A percentile compares a stretch with the other conserved stretches of the same genome.
These are phyloP conservation scores for Penicillium brasilianum DNA, from an alignment of 2,329 filamentous ascomycete genomes.

Conservation along the genomic window DNA sequence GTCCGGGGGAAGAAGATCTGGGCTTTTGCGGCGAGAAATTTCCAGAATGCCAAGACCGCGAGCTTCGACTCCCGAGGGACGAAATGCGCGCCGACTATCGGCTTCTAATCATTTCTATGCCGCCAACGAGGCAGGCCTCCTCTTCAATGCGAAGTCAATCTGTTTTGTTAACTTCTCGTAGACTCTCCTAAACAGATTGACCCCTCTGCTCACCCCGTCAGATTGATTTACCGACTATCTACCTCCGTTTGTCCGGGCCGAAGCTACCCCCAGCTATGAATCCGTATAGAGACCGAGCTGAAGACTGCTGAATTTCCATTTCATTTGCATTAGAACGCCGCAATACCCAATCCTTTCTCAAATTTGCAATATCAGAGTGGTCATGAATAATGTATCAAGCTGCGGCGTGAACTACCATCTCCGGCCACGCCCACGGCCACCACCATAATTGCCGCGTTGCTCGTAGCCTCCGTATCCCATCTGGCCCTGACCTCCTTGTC, in stretches of 20 bases:
- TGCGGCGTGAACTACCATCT: constrained; percentile 40
- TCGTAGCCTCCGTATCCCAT: constrained; percentile 51
- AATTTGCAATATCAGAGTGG: constrained; percentile 5
- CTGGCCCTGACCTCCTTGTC: constrained; percentile 46
- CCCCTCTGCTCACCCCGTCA: not conserved
- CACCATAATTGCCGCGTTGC: constrained; percentile 46
- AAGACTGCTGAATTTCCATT: constrained; percentile 17
- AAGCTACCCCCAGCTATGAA: constrained; percentile 4
- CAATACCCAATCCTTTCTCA: constrained; percentile 19
- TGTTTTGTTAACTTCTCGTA: not conserved
- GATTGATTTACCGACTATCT: not conserved
- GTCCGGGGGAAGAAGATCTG: constrained; percentile 43
- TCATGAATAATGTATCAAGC: constrained; percentile 17
- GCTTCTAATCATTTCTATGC: constrained; percentile 10
- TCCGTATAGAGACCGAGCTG: not conserved
- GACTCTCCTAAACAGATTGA: not conserved
- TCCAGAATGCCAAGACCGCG: constrained; percentile 52
- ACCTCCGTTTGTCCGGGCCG: constrained; percentile 3
- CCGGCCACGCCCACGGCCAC: constrained; percentile 46
- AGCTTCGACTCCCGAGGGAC: constrained; percentile 42
- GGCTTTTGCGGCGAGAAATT: constrained; percentile 46
- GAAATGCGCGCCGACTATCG: constrained; percentile 15
- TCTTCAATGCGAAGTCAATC: not conserved
- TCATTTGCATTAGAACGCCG: constrained; percentile 29
- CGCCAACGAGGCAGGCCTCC: not conserved